A percentile compares a stretch with the other conserved stretches of the same genome.
phyloP scores from a whole-genome alignment of 345 rosid genomes.

The Clarkia xantiana region DNA sequence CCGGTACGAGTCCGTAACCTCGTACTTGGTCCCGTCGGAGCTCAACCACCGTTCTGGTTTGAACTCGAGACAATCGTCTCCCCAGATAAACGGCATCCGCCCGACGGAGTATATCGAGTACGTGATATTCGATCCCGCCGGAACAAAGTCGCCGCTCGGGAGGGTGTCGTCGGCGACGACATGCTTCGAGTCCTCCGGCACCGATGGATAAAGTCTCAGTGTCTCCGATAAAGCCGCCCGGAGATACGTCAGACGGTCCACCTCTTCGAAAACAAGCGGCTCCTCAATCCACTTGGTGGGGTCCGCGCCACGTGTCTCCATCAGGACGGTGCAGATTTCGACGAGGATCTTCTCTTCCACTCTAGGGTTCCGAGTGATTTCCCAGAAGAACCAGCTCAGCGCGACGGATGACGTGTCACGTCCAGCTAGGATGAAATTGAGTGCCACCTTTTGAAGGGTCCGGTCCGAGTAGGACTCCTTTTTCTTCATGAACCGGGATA shows the following conservation, averaged over 20 bases:
- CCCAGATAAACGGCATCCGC: constrained; percentile 23
- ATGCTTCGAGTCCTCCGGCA: constrained; percentile 26
- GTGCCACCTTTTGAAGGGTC: constrained; percentile 1
- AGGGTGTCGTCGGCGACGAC: constrained; percentile 19
- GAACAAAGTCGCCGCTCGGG: constrained; percentile 22
- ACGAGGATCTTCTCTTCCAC: constrained; percentile 2
- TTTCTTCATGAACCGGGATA: constrained; percentile 5
- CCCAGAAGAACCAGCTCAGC: constrained; percentile 1
- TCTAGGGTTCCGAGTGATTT: not conserved
- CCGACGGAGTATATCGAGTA: constrained; percentile 24
- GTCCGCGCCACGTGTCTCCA: not conserved
- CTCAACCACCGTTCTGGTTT: constrained; percentile 24
- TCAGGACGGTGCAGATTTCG: constrained; percentile 2
- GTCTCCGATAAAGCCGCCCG: constrained; percentile 26
- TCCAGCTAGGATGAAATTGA: not conserved
- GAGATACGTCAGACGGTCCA: constrained; percentile 17
- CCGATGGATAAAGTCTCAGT: constrained; percentile 26
- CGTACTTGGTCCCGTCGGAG: constrained; percentile 8
- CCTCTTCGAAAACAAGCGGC: constrained; percentile 13
- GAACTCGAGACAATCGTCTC: constrained; percentile 24
- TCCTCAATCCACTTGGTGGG: constrained; percentile 7
- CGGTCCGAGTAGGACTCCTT: not conserved
- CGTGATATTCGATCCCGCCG: constrained; percentile 25
- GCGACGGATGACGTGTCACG: too few species aligned
- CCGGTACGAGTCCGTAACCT: constrained; percentile 14